Base-by-base conservation (phyloP, 176 grass and related monocot genomes). In the Ensete ventricosum region DNA sequence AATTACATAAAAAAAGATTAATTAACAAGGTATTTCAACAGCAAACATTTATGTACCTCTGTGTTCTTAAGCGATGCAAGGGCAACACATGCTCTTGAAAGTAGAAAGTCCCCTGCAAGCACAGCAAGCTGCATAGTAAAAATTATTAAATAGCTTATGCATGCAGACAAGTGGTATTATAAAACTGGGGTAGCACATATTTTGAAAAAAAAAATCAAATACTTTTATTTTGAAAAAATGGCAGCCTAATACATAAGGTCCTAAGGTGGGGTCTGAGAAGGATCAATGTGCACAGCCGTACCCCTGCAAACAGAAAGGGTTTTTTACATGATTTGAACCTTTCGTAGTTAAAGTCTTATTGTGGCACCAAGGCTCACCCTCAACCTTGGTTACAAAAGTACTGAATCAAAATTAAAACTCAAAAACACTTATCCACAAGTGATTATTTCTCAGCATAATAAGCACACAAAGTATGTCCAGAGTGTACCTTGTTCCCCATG, bases 401-500 rank as follows among this genome's bases (percentile, higher is more conserved):
- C 5, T 4, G 34, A 43, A 0, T 43, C 34, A 43, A 43, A 43
- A 43, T 43, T 43, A 43, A 43, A 43, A 6, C 34, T 43, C 34
- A 43, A 43, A 43, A 43, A 43, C 34, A 6, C 34, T 0, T 43
- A 43, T 43, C 0, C 34, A 43, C 34, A 6, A 43, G 34, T 43
- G 34, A 43, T 43, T 43, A 43, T 43, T 43, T 43, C 34, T 43
- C 34, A 43, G 34, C 34, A 43, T 43, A 43, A 43, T 43, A 43
- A 43, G 34, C 34, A 43, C 34, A 43, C 34, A 43, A 43, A 43
- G 34, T 43, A 43, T 43, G 34, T 43, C 34, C 34, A 29, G 51
- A 52, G 62, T 78, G 54, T 81, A 98, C 94, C 94, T 98, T 98
- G 84, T 93, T 98, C 9, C 94, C 94, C 94, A 98, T 93, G 58